Evolutionary conservation across 1,139 yeast genomes (phyloP), one percentile per base, ranked within the genome.

Genomic region (Diutina scorzettiae): DNA sequence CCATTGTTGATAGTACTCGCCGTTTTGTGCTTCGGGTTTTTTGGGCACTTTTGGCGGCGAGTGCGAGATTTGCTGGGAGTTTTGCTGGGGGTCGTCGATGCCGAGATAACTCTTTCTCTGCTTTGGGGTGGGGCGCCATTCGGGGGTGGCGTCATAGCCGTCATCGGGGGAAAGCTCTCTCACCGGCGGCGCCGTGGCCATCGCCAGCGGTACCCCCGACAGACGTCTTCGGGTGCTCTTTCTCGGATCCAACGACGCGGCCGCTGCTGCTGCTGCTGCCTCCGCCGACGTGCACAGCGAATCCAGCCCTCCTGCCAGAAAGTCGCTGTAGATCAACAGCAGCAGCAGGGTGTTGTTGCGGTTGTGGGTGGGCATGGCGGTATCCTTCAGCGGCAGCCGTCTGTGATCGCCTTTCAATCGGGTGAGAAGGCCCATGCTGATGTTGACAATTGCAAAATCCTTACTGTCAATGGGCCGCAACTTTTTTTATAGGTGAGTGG

Each of bases 1-100:
- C 52, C 52, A 49, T 30, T 49, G 52, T 31, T 45, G 43, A 42
- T 48, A 48, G 42, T 49, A 49, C 1, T 50, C 51, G 28, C 48
- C 50, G n/a, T 27, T 37, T 12, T 27, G 8, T 5, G 30, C 30
- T 5, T 27, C 30, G 30, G 30, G 30, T 12, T 27, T 27, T 27
- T 27, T 27, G 5, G 30, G 30, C 30, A 27, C 30, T 14, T 12
- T 14, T 6, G 29, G 20, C 39, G 29, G 29, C 31, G 29, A 9
- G 23, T 30, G 21, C 40, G 40, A 28, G n/a, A 9, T 28, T 12
- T 16, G 12, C 11, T 14, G 21, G 9, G 18, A 14, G 25, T 16
- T 25, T 18, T 14, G 14, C 19, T n/a, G 21, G 14, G 14, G 5
- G 12, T n/a, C 21, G 25, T 34, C 39, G 19, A 34, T 12, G 28